Conservation (phyloP, 345 rosid species). For the Geranium brycei region DNA sequence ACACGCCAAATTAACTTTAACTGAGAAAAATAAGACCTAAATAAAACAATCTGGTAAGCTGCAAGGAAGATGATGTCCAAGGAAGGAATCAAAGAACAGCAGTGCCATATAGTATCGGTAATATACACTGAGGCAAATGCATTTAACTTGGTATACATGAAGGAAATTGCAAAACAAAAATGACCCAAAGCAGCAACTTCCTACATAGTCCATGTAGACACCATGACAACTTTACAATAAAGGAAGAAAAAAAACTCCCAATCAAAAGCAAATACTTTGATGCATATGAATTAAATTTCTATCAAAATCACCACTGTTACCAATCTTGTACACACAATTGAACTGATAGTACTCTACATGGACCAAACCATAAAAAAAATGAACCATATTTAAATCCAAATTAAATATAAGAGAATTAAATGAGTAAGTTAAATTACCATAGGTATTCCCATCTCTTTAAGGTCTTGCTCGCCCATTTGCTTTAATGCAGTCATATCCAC, state of each 20-base stretch:
- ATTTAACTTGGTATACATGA: background rate
- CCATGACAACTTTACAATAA: background rate
- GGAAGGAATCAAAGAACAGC: background rate
- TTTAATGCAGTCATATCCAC: constrained; percentile 79
- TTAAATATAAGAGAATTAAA: background rate
- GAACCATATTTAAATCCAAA: background rate
- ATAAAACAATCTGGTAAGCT: too few species aligned
- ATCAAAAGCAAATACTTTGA: too few species aligned
- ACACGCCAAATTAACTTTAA: too few species aligned
- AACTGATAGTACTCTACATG: background rate
- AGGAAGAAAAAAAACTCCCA: too few species aligned
- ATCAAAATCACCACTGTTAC: too few species aligned
- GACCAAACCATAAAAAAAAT: background rate
- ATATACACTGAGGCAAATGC: too few species aligned
- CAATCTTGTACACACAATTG: background rate
- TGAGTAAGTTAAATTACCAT: constrained; percentile 38
- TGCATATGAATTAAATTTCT: too few species aligned
- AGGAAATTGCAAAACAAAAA: background rate
- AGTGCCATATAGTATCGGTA: background rate
- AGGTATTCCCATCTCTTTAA: constrained; percentile 89
- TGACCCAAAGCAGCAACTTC: background rate
- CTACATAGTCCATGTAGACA: background rate
- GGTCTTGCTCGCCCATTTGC: constrained; percentile 90
- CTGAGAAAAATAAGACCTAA: too few species aligned
- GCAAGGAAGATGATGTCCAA: background rate